Base-by-base conservation (phyloP, 306 rosid species). In the Vigna mungo region DNA sequence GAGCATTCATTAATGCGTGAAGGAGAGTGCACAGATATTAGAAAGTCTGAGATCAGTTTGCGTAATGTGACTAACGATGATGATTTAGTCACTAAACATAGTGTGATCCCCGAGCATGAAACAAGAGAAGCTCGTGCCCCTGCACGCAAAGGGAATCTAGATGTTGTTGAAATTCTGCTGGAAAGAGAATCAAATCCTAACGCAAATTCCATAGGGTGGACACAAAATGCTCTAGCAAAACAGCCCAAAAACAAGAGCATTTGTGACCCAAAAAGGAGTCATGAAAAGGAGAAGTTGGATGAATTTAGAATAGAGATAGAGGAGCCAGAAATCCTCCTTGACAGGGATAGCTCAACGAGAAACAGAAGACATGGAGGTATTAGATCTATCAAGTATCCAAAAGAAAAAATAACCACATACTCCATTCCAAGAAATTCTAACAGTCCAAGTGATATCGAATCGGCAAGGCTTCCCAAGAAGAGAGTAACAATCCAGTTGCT, bases 401-500 rank as follows among this genome's bases (percentile, higher is more conserved):
- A 27, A 20, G 87, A 78, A 82, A 80, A 82, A 41, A 73, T 21
- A 37, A 32, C 68, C 34, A 78, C 51, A 12, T 77, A 46, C 71
- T 68, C 76, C 71, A 59, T 18, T 43, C 55, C 74, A 53, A 83
- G 74, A 53, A 71, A 76, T 44, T 71, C 72, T 9, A 67, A 68
- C 58, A 55, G 79, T 78, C 72, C 78, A 20, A 77, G 79, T 46
- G 71, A 84, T 48, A 79, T 62, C 68, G 82, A 75, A 43, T 52
- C 48, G 18, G 70, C 61, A 55, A 68, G 76, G 77, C 41, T 66
- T 71, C 69, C 46, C 71, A 87, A 87, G 80, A 94, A 86, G 83
- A 87, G 98, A 81, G 93, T 92, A 54, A 88, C 89, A 3, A 85
- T 94, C 80, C 88, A 92, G 78, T 72, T 87, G 82, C 87, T 54